Evolutionary conservation across 371 early-diverging fungal species (phyloP).

Genomic region (Mortierella sp.): DNA sequence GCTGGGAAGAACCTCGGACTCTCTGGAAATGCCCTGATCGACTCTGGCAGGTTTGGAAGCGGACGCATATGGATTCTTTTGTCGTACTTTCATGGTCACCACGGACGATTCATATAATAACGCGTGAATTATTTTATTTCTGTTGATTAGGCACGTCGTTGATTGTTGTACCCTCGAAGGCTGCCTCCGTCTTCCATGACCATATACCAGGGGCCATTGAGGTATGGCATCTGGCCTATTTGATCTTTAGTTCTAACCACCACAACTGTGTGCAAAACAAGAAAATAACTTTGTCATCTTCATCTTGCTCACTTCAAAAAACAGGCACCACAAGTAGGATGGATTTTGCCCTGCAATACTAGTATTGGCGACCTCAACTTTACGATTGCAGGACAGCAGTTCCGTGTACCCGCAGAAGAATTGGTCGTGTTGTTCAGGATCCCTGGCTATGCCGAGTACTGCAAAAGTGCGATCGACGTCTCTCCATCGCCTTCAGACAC

Average conservation of each 20-base stretch:
- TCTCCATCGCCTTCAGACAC: conserved; percentile 20
- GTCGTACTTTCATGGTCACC: no score
- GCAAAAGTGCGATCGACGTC: conserved; percentile 53
- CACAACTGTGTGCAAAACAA: neutral
- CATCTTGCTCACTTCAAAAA: neutral
- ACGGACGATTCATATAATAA: no score
- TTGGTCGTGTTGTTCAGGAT: conserved; percentile 47
- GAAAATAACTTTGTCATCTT: neutral
- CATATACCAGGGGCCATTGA: conserved; percentile 48
- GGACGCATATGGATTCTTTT: no score
- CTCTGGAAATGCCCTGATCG: conserved; percentile 79
- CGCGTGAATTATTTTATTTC: neutral
- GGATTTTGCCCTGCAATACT: conserved; percentile 55
- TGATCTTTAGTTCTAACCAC: neutral
- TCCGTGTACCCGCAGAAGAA: conserved; percentile 49
- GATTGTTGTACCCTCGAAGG: conserved; percentile 44
- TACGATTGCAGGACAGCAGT: conserved; percentile 41
- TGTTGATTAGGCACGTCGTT: conserved; percentile 35
- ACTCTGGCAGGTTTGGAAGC: conserved; percentile 80
- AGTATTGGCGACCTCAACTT: conserved; percentile 50
- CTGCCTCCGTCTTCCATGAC: conserved; percentile 26
- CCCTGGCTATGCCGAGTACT: conserved; percentile 54
- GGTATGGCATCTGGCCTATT: neutral
- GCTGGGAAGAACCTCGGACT: conserved; percentile 75
- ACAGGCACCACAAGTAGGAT: conserved; percentile 47